Evolutionary conservation across 129 eudicot genomes (phyloP), one percentile per base, ranked within the genome.

Genomic region (Tagetes patula): DNA sequence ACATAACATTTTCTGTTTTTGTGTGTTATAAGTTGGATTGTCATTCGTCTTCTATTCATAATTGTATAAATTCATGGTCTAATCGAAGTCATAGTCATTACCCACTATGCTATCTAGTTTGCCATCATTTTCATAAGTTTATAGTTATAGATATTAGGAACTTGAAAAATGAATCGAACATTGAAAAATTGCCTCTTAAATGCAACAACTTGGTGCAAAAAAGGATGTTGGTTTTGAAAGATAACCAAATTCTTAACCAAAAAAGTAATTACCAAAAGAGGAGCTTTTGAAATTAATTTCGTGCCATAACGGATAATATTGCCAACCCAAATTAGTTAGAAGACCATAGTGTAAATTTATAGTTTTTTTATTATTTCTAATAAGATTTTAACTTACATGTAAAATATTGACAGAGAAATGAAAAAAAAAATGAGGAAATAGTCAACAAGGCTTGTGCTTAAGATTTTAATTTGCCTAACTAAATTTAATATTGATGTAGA

Each of bases 321-420:
- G 67, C 77, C 67, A 78, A 71, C 67, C 77, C 67, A 64, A 71
- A 33, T 63, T 47, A 78, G 58, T 63, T 41, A 52, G 47, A 70
- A 71, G 42, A 56, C 47, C 59, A 49, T 42, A 50, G 60, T 71
- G 77, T 78, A 61, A 63, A 72, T 78, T 78, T 77, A 46, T 77
- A 10, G 8, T 50, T 60, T 62, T 38, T 3, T 70, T 46, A 50
- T 32, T 2, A 2, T 38, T 37, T 39, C 30, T 2, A 59, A 32
- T 59, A 32, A 59, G 6, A 32, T 31, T 65, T 65, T 37, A 30
- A 37, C 33, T 54, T 61, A 40, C 71, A 49, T 47, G 43, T 46
- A 46, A 60, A 68, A 3, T 76, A 13, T 58, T 76, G 66, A 11
- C 32, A 42, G 27, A 20, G 27, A 20, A 20, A 20, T 20, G 27